A percentile compares a stretch with the other conserved stretches of the same genome.
Evolutionary conservation across 441 rosid genomes (phyloP).

Genomic region (Syzygium syzygioides): DNA sequence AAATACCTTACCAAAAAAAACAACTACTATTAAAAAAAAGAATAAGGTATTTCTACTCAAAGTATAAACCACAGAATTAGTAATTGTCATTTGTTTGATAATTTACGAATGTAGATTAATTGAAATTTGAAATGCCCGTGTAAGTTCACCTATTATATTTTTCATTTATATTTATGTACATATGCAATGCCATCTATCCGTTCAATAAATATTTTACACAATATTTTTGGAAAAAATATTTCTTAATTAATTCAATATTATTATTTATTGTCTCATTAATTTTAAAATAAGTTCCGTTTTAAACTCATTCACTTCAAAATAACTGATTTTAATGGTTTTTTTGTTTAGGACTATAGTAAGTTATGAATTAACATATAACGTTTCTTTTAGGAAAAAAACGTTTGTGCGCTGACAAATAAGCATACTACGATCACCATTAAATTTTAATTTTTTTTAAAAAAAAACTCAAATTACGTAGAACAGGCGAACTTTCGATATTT

Average conservation of each 20-base stretch:
- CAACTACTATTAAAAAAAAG: not conserved
- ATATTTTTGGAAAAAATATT: not conserved
- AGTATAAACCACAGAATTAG: not conserved
- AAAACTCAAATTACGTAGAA: fast-evolving
- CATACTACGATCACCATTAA: not conserved
- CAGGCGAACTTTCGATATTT: fast-evolving
- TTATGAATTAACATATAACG: not conserved
- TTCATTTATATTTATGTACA: not conserved
- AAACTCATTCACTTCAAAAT: not conserved
- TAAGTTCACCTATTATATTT: not conserved
- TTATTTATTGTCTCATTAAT: not conserved
- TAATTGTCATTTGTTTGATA: not conserved
- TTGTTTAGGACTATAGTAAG: not conserved
- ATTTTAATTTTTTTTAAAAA: not conserved
- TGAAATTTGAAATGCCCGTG: fast-evolving
- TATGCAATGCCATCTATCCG: not conserved
- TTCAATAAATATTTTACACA: not conserved
- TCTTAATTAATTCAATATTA: not conserved
- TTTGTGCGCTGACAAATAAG: fast-evolving
- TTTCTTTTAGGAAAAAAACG: not conserved
- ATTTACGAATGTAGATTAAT: not conserved
- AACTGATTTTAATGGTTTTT: not conserved
- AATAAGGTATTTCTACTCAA: not conserved
- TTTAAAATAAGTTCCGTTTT: not conserved
- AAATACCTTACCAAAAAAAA: too few relatives aligned